Evolutionary conservation across 257 asterid species (phyloP).

Genomic region (Rhazya stricta): DNA sequence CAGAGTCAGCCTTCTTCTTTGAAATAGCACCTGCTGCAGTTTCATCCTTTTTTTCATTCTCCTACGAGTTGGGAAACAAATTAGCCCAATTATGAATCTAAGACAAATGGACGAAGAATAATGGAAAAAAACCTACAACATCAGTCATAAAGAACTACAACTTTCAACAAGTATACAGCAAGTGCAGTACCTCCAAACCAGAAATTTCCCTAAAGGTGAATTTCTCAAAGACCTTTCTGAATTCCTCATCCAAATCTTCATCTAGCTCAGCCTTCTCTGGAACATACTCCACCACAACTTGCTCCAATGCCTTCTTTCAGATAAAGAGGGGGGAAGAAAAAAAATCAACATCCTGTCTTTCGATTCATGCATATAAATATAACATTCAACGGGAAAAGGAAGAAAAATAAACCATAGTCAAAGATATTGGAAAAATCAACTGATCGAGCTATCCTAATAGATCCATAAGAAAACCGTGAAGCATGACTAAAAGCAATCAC

Average conservation of each 20-base stretch:
- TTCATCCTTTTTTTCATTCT: conserved; percentile 59
- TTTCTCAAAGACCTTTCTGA: conserved; percentile 84
- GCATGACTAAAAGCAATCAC: neutral
- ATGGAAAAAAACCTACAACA: neutral
- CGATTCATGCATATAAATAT: neutral
- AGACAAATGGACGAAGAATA: neutral
- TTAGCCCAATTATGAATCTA: neutral
- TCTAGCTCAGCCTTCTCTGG: conserved; percentile 79
- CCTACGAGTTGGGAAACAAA: conserved; percentile 32
- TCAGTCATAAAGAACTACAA: neutral
- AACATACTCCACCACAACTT: conserved; percentile 85
- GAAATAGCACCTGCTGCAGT: conserved; percentile 44
- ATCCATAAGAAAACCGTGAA: neutral
- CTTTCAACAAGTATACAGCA: neutral
- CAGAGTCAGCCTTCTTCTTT: conserved; percentile 78
- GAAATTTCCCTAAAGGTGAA: conserved; percentile 51
- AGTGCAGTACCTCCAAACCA: conserved; percentile 55
- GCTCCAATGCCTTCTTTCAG: conserved; percentile 41
- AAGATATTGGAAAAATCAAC: neutral
- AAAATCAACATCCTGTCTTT: neutral
- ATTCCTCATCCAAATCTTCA: conserved; percentile 65
- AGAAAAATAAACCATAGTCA: neutral
- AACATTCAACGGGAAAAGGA: neutral
- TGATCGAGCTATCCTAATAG: neutral
- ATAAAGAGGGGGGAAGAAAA: neutral